Percentiles rank a stretch among this genome's conserved stretches.
phyloP scores from a whole-genome alignment of 345 rosid species.

The Hibiscus tridactylites region DNA sequence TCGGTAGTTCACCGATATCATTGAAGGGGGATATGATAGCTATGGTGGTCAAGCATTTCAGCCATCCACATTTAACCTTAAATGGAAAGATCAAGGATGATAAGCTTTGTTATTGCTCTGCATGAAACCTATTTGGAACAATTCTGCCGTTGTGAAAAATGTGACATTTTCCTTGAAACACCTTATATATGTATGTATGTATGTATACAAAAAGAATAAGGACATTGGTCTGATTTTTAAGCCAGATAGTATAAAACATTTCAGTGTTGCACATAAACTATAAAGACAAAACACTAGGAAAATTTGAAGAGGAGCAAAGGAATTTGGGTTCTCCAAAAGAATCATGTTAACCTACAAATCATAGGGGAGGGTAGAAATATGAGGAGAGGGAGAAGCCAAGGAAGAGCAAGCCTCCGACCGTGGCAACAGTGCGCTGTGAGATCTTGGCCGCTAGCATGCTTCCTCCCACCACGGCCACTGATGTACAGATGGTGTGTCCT shows the following conservation, averaged over 20 bases:
- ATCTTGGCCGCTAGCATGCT: slow-evolving; percentile 97
- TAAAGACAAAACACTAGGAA: background rate
- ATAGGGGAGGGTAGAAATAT: slow-evolving; percentile 92
- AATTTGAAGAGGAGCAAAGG: background rate
- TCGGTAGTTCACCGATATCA: no score
- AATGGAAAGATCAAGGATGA: background rate
- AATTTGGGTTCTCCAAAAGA: background rate
- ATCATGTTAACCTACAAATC: slow-evolving; percentile 12
- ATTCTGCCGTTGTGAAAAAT: background rate
- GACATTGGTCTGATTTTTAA: background rate
- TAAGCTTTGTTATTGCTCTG: background rate
- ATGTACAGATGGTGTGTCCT: slow-evolving; percentile 88
- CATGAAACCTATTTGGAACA: background rate
- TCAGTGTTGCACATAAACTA: background rate
- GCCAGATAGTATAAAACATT: background rate
- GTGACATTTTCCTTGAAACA: background rate
- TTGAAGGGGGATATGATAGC: no score
- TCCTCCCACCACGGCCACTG: slow-evolving; percentile 93
- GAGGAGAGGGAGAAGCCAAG: slow-evolving; percentile 86
- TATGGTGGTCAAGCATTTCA: no score
- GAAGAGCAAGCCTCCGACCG: slow-evolving; percentile 88
- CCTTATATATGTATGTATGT: background rate
- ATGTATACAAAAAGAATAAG: background rate
- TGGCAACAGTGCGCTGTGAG: slow-evolving; percentile 94
- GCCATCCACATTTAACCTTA: background rate